Evolutionary conservation across 2,329 filamentous ascomycete species (phyloP).

Genomic region (Aspergillus thermomutatus): DNA sequence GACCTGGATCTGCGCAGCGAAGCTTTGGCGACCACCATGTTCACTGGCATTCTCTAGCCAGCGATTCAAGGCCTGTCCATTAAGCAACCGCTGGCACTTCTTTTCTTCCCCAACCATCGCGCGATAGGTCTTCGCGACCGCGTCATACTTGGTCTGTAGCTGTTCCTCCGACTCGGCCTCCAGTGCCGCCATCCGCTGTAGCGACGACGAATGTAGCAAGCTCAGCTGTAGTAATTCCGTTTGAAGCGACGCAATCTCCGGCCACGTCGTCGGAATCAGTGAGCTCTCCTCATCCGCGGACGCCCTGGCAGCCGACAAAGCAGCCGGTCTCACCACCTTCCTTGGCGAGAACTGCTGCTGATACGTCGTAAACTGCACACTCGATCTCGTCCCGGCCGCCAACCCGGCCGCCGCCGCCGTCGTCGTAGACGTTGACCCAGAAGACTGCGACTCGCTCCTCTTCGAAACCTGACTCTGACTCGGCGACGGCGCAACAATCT

Average conservation of each 20-base stretch:
- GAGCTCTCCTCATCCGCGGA: slow-evolving; percentile 14
- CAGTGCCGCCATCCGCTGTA: slow-evolving; percentile 30
- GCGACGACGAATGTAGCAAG: slow-evolving; percentile 33
- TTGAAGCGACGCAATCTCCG: slow-evolving; percentile 36
- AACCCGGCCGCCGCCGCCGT: neutral
- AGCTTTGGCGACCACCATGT: slow-evolving; percentile 25
- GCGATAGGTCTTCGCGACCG: slow-evolving; percentile 34
- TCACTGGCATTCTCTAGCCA: slow-evolving; percentile 33
- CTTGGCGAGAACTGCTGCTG: slow-evolving; percentile 40
- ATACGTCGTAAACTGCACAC: slow-evolving; percentile 33
- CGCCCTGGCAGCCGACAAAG: slow-evolving; percentile 14
- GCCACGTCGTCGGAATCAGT: slow-evolving; percentile 28
- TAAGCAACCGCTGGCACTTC: slow-evolving; percentile 29
- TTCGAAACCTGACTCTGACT: slow-evolving; percentile 7
- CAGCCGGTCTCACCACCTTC: slow-evolving; percentile 28
- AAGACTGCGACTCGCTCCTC: slow-evolving; percentile 15
- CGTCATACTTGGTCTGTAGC: slow-evolving; percentile 33
- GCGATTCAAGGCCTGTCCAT: slow-evolving; percentile 31
- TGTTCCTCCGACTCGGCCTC: slow-evolving; percentile 26
- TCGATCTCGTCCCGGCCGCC: slow-evolving; percentile 15
- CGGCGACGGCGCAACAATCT: slow-evolving; percentile 22
- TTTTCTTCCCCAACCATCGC: slow-evolving; percentile 31
- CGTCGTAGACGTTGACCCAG: slow-evolving; percentile 8
- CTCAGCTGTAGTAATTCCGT: slow-evolving; percentile 44
- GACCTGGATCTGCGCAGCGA: slow-evolving; percentile 36